phyloP scores from a whole-genome alignment of 2,329 filamentous ascomycete genomes.

The Penicillium glabrum region DNA sequence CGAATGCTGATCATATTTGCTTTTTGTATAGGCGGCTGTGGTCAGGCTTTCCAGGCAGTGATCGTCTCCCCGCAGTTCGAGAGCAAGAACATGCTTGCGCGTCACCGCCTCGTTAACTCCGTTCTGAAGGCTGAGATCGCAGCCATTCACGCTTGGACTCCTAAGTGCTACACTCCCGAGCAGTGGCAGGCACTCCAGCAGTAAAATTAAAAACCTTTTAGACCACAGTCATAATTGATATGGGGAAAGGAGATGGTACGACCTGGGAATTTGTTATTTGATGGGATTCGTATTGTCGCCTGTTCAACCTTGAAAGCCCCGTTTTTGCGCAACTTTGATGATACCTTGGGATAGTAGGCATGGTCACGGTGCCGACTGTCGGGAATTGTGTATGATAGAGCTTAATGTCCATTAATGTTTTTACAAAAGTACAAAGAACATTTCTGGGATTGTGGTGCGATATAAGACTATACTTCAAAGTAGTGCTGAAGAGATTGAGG shows the following conservation, averaged over 20 bases:
- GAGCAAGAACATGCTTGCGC: slow-evolving; percentile 73
- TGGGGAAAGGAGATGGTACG: not conserved
- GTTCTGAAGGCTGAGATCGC: slow-evolving; percentile 85
- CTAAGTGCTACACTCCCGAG: slow-evolving; percentile 87
- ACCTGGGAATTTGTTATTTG: not conserved
- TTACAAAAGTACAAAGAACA: not conserved
- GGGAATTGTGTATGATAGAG: slow-evolving; percentile 16
- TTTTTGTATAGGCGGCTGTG: slow-evolving; percentile 61
- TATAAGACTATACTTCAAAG: not conserved
- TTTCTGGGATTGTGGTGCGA: not conserved
- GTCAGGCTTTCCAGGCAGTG: slow-evolving; percentile 68
- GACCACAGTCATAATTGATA: not conserved
- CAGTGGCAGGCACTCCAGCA: slow-evolving; percentile 74
- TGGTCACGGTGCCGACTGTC: not conserved
- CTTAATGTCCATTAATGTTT: slow-evolving; percentile 2
- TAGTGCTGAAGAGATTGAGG: too few relatives aligned
- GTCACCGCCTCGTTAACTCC: slow-evolving; percentile 82
- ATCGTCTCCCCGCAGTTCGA: slow-evolving; percentile 70
- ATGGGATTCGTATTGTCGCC: not conserved
- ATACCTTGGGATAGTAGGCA: slow-evolving; percentile 1
- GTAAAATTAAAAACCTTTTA: slow-evolving; percentile 15
- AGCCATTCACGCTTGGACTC: slow-evolving; percentile 90
- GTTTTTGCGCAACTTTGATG: not conserved
- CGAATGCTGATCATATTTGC: slow-evolving; percentile 9
- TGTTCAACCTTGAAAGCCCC: not conserved